A percentile compares a stretch with the other conserved stretches of the same genome.
These are phyloP conservation scores for Diddensiella transvaalensis DNA, from an alignment of 805 yeast genomes.

Conservation along the genomic window DNA sequence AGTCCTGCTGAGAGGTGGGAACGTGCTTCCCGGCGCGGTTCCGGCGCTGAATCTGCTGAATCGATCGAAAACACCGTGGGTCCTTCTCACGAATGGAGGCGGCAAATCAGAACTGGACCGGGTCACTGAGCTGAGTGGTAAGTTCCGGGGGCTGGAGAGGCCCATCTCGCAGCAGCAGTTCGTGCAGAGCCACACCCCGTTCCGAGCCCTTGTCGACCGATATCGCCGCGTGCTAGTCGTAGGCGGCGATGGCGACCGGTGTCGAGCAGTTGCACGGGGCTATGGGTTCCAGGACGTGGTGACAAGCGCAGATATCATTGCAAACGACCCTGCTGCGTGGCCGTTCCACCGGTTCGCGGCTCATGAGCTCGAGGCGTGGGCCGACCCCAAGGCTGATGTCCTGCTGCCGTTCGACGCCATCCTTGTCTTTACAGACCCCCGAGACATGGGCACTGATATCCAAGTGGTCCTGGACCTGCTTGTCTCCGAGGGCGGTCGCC, in stretches of 20 bases:
- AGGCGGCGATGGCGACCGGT: constrained; percentile 72
- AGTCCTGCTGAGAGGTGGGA: constrained; percentile 71
- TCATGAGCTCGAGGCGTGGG: constrained; percentile 44
- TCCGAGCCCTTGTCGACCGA: constrained; percentile 51
- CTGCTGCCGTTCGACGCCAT: constrained; percentile 57
- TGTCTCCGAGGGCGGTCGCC: constrained; percentile 55
- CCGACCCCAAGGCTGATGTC: constrained; percentile 32
- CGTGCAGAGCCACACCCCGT: constrained; percentile 86
- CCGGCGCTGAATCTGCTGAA: constrained; percentile 56
- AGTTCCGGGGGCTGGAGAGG: constrained; percentile 40
- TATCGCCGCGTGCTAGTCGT: constrained; percentile 68
- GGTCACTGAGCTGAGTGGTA: constrained; percentile 47
- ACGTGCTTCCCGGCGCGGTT: constrained; percentile 62
- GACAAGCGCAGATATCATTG: constrained; percentile 68
- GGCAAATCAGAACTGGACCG: constrained; percentile 68
- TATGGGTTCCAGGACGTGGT: constrained; percentile 80
- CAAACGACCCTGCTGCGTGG: constrained; percentile 51
- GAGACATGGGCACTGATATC: constrained; percentile 81
- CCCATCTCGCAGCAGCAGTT: constrained; percentile 58
- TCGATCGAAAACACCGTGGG: constrained; percentile 60
- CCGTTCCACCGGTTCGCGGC: constrained; percentile 61
- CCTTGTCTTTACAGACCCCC: constrained; percentile 81
- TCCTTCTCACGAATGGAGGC: constrained; percentile 89
- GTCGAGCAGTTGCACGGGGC: constrained; percentile 65
- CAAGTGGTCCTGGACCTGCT: constrained; percentile 74